Conservation (phyloP, 2,329 filamentous ascomycete genomes). For the Neonectria punicea region DNA sequence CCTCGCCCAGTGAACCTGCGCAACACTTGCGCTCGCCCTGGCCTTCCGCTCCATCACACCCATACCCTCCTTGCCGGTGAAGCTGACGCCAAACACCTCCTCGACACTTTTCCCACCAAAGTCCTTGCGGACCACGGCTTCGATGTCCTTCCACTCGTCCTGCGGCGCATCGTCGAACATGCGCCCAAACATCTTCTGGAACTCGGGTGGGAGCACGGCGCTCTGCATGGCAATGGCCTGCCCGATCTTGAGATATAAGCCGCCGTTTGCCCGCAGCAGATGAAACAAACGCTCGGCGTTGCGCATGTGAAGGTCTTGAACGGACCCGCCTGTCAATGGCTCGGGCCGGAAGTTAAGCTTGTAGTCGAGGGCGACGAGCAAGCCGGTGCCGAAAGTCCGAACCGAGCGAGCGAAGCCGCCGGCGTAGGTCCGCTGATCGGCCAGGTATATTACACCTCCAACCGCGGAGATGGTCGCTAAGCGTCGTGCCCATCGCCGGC, state of each 20-base stretch:
- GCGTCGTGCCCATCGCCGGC: constrained; percentile 81
- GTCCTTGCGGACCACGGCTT: constrained; percentile 86
- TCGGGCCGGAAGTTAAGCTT: constrained; percentile 93
- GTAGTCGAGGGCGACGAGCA: constrained; percentile 89
- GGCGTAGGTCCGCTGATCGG: constrained; percentile 82
- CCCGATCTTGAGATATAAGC: constrained; percentile 95
- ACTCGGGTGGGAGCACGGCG: constrained; percentile 90
- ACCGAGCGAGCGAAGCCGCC: constrained; percentile 81
- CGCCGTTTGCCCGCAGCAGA: constrained; percentile 86
- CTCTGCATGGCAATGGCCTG: constrained; percentile 99
- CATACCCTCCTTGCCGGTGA: constrained; percentile 75
- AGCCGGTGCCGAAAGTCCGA: constrained; percentile 82
- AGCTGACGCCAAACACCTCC: constrained; percentile 92
- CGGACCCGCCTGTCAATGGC: constrained; percentile 77
- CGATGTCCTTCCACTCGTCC: constrained; percentile 86
- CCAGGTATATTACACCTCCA: constrained; percentile 70
- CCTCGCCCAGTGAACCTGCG: constrained; percentile 95
- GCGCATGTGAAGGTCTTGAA: constrained; percentile 82
- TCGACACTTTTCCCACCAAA: constrained; percentile 83
- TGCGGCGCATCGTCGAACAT: constrained; percentile 99
- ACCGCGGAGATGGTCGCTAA: constrained; percentile 70
- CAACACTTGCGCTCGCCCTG: constrained; percentile 86
- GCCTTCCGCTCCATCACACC: constrained; percentile 70
- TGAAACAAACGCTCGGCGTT: constrained; percentile 87
- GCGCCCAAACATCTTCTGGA: constrained; percentile 92